Conservation (phyloP, 2,329 filamentous ascomycete species). For the Escovopsis sp. region DNA sequence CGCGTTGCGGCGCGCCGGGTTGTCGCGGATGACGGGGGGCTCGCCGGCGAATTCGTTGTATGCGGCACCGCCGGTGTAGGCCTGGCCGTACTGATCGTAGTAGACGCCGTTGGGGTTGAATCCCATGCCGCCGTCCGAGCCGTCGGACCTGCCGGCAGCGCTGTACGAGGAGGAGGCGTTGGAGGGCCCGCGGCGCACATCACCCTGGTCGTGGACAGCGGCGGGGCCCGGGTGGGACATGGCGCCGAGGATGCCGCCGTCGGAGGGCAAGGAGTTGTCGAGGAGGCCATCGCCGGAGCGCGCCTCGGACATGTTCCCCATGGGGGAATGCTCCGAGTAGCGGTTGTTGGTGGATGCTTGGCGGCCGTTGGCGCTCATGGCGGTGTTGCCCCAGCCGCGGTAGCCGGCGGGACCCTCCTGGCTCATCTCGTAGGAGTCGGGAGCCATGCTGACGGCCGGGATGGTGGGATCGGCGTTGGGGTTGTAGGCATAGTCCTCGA, state of each 20-base stretch:
- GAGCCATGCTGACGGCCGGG: constrained; percentile 29
- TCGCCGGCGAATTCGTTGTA: constrained; percentile 24
- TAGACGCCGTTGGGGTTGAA: constrained; percentile 33
- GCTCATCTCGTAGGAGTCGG: constrained; percentile 55
- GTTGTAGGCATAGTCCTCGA: constrained; percentile 94
- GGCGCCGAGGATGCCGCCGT: constrained; percentile 70
- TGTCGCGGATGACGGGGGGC: constrained; percentile 82
- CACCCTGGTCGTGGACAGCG: constrained; percentile 48
- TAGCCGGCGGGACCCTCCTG: constrained; percentile 70
- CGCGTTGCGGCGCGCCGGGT: constrained; percentile 82
- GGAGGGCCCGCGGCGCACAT: constrained; percentile 77
- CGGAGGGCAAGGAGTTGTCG: constrained; percentile 39
- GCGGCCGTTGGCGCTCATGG: constrained; percentile 52
- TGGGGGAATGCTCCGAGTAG: constrained; percentile 63
- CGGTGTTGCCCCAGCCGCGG: constrained; percentile 80
- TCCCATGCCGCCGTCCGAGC: constrained; percentile 38
- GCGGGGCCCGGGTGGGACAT: constrained; percentile 47
- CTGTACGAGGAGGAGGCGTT: constrained; percentile 97
- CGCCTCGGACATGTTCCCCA: constrained; percentile 50
- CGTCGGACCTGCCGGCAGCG: constrained; percentile 57
- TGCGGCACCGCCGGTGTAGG: constrained; percentile 38
- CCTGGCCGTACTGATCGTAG: constrained; percentile 44
- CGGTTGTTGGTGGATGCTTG: constrained; percentile 74
- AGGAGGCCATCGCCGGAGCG: constrained; percentile 52
- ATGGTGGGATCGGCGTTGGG: constrained; percentile 89